Evolutionary conservation across 495 filamentous ascomycete species (phyloP), one percentile per base, ranked within the genome.

Genomic region (Penicillium tannophilum): DNA sequence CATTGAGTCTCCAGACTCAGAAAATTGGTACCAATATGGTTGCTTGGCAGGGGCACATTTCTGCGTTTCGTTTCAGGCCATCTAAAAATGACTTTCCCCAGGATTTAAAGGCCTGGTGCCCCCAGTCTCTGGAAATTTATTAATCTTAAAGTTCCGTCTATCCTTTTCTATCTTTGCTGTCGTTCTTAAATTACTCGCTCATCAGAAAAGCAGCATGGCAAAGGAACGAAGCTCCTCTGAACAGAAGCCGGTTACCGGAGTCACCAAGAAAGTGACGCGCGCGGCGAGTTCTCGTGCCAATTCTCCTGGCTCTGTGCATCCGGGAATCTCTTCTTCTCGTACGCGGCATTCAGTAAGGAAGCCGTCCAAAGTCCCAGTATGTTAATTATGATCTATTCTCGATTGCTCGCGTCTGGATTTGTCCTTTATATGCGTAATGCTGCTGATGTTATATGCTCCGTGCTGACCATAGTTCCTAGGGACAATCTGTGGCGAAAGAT

Each of bases 21-120:
- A 41, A n/a, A 41, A n/a, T n/a, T 41, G 36, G 36, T 41, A 41
- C 36, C 36, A n/a, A 41, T n/a, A 41, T 10, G 36, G 36, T 41
- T 41, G 14, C 12, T 41, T 41, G 36, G 36, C 36, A 41, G 36
- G 16, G 36, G 2, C 36, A n/a, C 16, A 41, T 41, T n/a, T 41
- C 12, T n/a, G 12, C 12, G 36, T 11, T 41, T 41, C 36, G 36
- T 41, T 41, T 2, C 36, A 41, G 36, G 14, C 12, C 36, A 17
- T 41, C 36, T 41, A 10, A 2, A 10, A 41, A 41, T 2, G 36
- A 41, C 36, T n/a, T 28, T 28, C 36, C 14, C 14, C 16, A 17
- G 6, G 11, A 41, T n/a, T 41, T 3, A 41, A 41, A n/a, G 12
- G 3, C 26, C 26, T 28, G 26, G 26, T 28, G 26, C 16, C 12